These are phyloP conservation scores for Suillus cothurnatus DNA, from an alignment of 768 basidiomycete species.

Conservation along the genomic window DNA sequence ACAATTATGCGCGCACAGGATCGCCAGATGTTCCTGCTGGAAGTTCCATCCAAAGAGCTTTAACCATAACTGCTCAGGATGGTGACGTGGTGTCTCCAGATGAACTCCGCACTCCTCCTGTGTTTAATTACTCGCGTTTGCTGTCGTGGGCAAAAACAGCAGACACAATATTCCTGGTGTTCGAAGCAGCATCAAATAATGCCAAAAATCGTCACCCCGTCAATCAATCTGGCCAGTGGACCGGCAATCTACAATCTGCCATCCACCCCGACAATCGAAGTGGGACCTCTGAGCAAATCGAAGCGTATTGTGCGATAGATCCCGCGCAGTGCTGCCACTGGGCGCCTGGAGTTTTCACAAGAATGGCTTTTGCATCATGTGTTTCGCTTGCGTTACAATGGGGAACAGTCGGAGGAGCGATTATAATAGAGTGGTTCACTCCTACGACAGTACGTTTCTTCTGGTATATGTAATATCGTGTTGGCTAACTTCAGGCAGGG, in stretches of 20 bases:
- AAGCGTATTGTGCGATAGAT: too few species aligned
- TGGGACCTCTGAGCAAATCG: too few species aligned
- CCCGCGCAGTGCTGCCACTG: constrained; percentile 7
- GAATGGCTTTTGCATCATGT: constrained; percentile 25
- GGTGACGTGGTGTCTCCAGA: not conserved
- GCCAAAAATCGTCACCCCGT: constrained; percentile 15
- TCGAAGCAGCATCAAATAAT: not conserved
- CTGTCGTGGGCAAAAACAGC: constrained; percentile 1
- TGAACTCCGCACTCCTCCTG: constrained; percentile 1
- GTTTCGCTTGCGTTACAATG: constrained; percentile 27
- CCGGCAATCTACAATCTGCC: too few species aligned
- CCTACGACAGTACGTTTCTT: constrained; percentile 20
- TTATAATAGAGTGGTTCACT: constrained; percentile 25
- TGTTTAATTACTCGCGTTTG: constrained; percentile 7
- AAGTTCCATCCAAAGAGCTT: not conserved
- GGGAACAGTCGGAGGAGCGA: constrained; percentile 26
- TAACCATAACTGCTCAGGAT: not conserved
- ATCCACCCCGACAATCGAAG: too few species aligned
- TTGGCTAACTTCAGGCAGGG: constrained; percentile 8
- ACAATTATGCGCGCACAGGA: constrained; percentile 14
- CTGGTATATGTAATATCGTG: not conserved
- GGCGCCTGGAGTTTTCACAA: constrained; percentile 18
- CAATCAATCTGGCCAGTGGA: too few species aligned
- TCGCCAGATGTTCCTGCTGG: not conserved
- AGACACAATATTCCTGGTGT: not conserved